These are phyloP conservation scores for Heterotrichella gracilis DNA, from an alignment of 352 stramenopile genomes.

Conservation along the genomic window DNA sequence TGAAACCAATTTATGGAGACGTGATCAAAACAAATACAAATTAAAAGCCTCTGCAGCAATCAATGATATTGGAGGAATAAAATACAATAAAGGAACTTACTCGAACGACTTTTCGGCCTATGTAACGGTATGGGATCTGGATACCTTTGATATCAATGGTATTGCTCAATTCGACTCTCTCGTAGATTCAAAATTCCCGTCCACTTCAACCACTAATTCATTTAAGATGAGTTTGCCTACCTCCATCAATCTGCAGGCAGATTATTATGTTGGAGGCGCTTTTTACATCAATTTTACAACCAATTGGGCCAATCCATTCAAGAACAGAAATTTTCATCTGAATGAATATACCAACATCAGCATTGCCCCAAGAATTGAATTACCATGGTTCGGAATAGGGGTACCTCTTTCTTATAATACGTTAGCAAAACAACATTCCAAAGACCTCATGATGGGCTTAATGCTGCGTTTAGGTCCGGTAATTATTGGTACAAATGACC, in stretches of 20 bases:
- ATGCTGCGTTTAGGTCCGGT: neutral
- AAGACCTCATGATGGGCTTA: neutral
- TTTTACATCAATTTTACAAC: neutral
- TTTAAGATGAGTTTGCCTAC: neutral
- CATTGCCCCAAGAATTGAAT: neutral
- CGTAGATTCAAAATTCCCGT: neutral
- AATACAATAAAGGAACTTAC: neutral
- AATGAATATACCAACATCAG: neutral
- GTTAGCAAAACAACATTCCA: neutral
- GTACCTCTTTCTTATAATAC: neutral
- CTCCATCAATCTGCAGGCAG: neutral
- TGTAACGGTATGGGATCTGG: no score
- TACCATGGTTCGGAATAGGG: neutral
- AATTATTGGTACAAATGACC: neutral
- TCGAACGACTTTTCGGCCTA: no score
- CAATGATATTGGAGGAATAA: neutral
- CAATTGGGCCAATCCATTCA: neutral
- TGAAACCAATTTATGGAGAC: neutral
- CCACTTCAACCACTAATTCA: neutral
- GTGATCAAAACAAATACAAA: conserved; percentile 4
- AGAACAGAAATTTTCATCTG: neutral
- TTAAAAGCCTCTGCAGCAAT: neutral
- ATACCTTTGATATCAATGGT: neutral
- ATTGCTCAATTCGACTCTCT: neutral
- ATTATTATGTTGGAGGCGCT: neutral